Evolutionary conservation across 78 protist species (phyloP).

Genomic region (Speleostelium caveatum): DNA sequence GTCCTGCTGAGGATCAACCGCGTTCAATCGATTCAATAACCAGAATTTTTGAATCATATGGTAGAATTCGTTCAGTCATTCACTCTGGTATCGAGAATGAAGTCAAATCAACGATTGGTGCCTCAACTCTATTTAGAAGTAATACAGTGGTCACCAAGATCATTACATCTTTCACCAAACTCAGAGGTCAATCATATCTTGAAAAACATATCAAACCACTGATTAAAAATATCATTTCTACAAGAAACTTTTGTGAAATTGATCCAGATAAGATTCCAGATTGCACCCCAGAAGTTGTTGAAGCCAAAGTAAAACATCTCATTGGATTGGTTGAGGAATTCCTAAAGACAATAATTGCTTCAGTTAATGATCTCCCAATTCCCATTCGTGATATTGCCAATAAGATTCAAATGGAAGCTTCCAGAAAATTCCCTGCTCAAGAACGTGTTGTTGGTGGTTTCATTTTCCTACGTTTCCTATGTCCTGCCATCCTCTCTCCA

Average conservation of each 20-base stretch:
- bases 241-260: constrained; percentile 45
- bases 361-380: constrained; percentile 20
- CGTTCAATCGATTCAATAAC: constrained; percentile 38
- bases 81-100: constrained; percentile 67
- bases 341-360: constrained; percentile 52
- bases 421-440: constrained; percentile 76
- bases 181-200: constrained; percentile 71
- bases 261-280: constrained; percentile 69
- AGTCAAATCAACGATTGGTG: constrained; percentile 40
- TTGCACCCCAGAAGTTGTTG: constrained; percentile 48
- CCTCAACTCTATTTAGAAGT: constrained; percentile 72
- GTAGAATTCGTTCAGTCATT: constrained; percentile 48
- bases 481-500: constrained; percentile 90
- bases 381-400: constrained; percentile 45
- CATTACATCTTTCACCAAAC: constrained; percentile 73
- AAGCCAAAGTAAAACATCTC: constrained; percentile 58
- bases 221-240: constrained; percentile 42
- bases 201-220: constrained; percentile 57
- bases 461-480: constrained; percentile 87
- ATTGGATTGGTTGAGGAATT: constrained; percentile 50
- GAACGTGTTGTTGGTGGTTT: constrained; percentile 78
- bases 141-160: constrained; percentile 77
- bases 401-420: constrained; percentile 45
- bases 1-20: constrained; percentile 32
- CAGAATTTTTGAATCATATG: constrained; percentile 51